phyloP scores from a whole-genome alignment of 1,284 basidiomycete species.

The Malassezia dermatis region DNA sequence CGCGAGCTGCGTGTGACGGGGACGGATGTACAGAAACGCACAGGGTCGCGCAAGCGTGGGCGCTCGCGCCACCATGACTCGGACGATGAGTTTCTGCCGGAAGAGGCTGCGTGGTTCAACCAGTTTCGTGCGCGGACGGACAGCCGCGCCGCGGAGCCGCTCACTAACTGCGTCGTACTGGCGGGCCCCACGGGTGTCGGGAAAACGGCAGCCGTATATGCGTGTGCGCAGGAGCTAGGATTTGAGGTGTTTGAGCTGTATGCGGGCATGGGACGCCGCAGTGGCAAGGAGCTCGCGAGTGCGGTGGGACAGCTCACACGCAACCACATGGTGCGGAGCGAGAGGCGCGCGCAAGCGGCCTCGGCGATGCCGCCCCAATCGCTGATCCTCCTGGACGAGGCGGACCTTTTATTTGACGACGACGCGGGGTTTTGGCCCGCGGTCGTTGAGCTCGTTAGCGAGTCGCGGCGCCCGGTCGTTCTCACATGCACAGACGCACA shows the following conservation, averaged over 20 bases:
- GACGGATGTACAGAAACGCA: not conserved
- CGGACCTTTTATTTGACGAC: slow-evolving; percentile 80
- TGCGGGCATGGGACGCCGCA: slow-evolving; percentile 73
- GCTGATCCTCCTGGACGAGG: slow-evolving; percentile 88
- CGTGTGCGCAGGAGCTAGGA: slow-evolving; percentile 57
- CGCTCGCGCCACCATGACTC: slow-evolving; percentile 18
- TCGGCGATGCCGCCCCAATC: slow-evolving; percentile 57
- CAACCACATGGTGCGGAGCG: slow-evolving; percentile 53
- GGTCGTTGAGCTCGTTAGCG: slow-evolving; percentile 32
- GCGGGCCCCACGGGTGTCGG: slow-evolving; percentile 56
- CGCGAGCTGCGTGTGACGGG: slow-evolving; percentile 15
- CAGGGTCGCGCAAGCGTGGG: slow-evolving; percentile 6
- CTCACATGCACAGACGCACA: slow-evolving; percentile 35
- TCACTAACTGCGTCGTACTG: slow-evolving; percentile 53
- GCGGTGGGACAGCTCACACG: slow-evolving; percentile 84
- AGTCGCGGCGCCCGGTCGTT: slow-evolving; percentile 38
- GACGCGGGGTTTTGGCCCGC: slow-evolving; percentile 86
- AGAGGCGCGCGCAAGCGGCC: not conserved
- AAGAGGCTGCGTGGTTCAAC: slow-evolving; percentile 25
- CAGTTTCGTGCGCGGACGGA: slow-evolving; percentile 18
- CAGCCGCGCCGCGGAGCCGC: not conserved
- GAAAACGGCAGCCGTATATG: slow-evolving; percentile 43
- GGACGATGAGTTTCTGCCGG: slow-evolving; percentile 18
- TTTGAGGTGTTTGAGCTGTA: slow-evolving; percentile 97
- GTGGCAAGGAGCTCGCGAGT: slow-evolving; percentile 64